Conservation (phyloP, 2,329 filamentous ascomycete species). For the Nemania bipapillata region DNA sequence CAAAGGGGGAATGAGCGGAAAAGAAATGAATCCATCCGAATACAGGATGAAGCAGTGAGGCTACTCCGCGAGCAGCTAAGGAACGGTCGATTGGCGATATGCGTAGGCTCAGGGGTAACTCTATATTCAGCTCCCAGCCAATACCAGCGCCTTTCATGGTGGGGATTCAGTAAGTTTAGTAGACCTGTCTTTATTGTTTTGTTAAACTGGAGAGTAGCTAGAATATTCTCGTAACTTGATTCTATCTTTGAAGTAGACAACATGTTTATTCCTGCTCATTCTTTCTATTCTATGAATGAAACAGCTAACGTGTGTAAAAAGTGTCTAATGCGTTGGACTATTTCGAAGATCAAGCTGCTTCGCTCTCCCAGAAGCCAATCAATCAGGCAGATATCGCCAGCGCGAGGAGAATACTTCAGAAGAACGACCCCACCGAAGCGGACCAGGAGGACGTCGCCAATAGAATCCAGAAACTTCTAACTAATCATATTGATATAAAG, state of each 20-base stretch:
- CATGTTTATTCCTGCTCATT: not conserved
- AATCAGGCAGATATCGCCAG: slow-evolving; percentile 5
- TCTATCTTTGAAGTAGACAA: too few species aligned
- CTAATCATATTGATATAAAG: slow-evolving; percentile 10
- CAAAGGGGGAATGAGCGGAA: slow-evolving; percentile 4
- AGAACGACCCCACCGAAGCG: slow-evolving; percentile 13
- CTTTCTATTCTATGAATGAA: not conserved
- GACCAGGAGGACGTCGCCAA: slow-evolving; percentile 29
- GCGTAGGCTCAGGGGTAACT: slow-evolving; percentile 36
- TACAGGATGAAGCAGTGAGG: slow-evolving; percentile 22
- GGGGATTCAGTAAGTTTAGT: slow-evolving; percentile 27
- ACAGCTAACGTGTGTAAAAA: not conserved
- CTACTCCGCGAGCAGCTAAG: slow-evolving; percentile 25
- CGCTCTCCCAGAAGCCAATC: not conserved
- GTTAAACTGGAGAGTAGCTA: too few species aligned
- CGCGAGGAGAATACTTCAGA: slow-evolving; percentile 9
- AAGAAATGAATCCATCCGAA: slow-evolving; percentile 12
- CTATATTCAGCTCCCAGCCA: slow-evolving; percentile 27
- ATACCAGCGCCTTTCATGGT: slow-evolving; percentile 34
- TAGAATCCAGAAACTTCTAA: slow-evolving; percentile 21
- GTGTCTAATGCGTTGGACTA: slow-evolving; percentile 32
- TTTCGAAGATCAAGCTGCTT: slow-evolving; percentile 29
- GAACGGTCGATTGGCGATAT: slow-evolving; percentile 29
- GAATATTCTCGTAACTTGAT: too few species aligned
- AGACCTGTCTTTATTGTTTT: not conserved